Base-by-base conservation (phyloP, 257 asterid genomes). In the Echites panduratus region DNA sequence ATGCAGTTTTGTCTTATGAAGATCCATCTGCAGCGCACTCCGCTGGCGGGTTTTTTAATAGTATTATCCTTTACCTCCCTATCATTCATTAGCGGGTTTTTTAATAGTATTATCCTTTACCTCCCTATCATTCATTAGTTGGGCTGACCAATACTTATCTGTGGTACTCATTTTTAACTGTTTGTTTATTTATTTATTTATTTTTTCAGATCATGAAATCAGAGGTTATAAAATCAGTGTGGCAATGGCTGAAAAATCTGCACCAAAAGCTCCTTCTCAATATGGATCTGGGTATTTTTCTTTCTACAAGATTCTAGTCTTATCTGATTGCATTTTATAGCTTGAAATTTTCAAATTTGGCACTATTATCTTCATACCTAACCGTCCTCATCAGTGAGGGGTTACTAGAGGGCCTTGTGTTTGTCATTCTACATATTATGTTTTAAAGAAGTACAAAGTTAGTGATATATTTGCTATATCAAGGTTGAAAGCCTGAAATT, bases 1-100 rank as follows among this genome's bases (percentile, higher is more conserved):
- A 95, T 85, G 99, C 85, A 56, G 98, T 92, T 79, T 82, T 95
- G 77, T 89, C 99, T 4, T 95, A 92, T 75, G 99, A 95, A 81
- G 99, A 95, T 82, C 99, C 99, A 66, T 92, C 96, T 22, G 99
- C 99, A 40, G 99, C 99, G 12, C 99, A 95, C 80, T 86, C 98
- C 45, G 99, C 99, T 32, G 99, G 98, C 47, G 96, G 96, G 44
- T 95, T 95, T 83, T 95, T 89, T 79, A 88, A 95, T 68, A 84
- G 99, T 95, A 92, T 52, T 85, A 47, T 64, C 78, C 50, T 4
- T 22, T 47, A 32, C 72, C 69, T 38, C 24, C 24, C 43, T 74
- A 24, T 71, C 65, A 19, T 43, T 45, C 72, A 68, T 52, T 43
- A 59, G 98, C 47, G 96, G 96, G 44, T 95, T 95, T 83, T 95